Percentiles rank a stretch among this genome's conserved stretches.
phyloP scores from a whole-genome alignment of 805 yeast genomes.

The Kockiozyma suomiensis region DNA sequence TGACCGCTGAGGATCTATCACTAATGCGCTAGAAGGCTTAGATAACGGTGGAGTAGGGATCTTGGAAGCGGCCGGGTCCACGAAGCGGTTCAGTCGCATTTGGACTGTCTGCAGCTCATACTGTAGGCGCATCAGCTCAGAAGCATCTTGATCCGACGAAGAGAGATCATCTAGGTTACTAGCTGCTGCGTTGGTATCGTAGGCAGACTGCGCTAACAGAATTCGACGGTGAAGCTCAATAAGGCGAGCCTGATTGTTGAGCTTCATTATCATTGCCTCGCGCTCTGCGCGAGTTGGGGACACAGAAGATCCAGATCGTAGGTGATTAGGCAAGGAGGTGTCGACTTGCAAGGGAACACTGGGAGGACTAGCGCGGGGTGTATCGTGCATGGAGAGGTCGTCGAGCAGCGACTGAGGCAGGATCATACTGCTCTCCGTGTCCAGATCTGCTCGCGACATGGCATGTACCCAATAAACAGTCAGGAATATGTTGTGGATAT shows the following conservation, averaged over 20 bases:
- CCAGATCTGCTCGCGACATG: slow-evolving; percentile 1
- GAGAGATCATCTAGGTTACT: background rate
- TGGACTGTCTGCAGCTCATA: slow-evolving; percentile 21
- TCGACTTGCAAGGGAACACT: slow-evolving; percentile 19
- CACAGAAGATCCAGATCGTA: background rate
- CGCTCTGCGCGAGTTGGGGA: slow-evolving; percentile 29
- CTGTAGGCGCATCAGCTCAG: slow-evolving; percentile 10
- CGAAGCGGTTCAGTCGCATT: slow-evolving; percentile 9
- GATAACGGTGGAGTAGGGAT: slow-evolving; percentile 6
- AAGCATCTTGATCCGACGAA: background rate
- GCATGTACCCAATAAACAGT: background rate
- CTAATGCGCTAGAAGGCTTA: background rate
- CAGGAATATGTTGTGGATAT: background rate
- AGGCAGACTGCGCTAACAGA: slow-evolving; percentile 18
- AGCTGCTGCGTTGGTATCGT: background rate
- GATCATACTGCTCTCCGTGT: slow-evolving; percentile 5
- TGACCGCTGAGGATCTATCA: background rate
- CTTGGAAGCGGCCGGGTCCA: background rate
- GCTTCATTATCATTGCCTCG: slow-evolving; percentile 18
- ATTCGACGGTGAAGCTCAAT: slow-evolving; percentile 28
- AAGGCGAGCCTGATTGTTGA: slow-evolving; percentile 26
- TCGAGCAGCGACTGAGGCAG: slow-evolving; percentile 24
- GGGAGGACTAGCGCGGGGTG: background rate
- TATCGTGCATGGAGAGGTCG: slow-evolving; percentile 7
- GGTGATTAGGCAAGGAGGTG: slow-evolving; percentile 5